Evolutionary conservation across 2,329 filamentous ascomycete species (phyloP).

Genomic region (Botrytis galanthina): DNA sequence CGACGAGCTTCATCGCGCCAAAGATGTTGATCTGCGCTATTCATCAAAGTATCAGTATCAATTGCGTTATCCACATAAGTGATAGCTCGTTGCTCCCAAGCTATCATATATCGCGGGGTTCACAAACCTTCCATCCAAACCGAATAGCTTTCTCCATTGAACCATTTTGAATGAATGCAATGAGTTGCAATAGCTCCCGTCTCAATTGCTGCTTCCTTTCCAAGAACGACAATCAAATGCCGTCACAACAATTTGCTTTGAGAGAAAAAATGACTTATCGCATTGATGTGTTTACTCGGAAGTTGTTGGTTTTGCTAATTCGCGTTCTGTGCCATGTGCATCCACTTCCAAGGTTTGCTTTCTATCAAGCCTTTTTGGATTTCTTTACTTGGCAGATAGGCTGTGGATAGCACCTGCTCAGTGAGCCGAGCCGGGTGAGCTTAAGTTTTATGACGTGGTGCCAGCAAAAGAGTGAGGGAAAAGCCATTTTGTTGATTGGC

Average conservation of each 20-base stretch:
- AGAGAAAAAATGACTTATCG: not conserved
- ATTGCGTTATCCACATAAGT: not conserved
- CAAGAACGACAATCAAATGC: not conserved
- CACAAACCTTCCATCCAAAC: constrained; percentile 32
- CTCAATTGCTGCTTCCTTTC: not conserved
- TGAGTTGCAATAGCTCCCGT: not conserved
- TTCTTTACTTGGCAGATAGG: not conserved
- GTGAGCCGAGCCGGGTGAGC: not conserved
- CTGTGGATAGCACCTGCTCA: not conserved
- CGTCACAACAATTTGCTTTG: not conserved
- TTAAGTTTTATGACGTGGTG: not conserved
- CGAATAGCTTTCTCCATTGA: constrained; percentile 37
- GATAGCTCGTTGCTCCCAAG: not conserved
- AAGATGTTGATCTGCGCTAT: constrained; percentile 26
- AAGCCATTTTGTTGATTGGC: not conserved
- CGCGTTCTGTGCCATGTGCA: not conserved
- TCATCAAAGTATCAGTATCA: not conserved
- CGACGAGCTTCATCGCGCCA: constrained; percentile 36
- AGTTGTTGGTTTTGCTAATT: not conserved
- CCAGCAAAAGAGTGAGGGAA: not conserved
- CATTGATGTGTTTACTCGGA: not conserved
- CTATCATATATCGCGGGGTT: constrained; percentile 17
- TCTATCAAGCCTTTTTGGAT: not conserved
- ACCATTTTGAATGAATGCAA: constrained; percentile 30
- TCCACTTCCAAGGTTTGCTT: constrained; percentile 11